Conservation (phyloP, 768 basidiomycete species). For the Royoungia palumana region DNA sequence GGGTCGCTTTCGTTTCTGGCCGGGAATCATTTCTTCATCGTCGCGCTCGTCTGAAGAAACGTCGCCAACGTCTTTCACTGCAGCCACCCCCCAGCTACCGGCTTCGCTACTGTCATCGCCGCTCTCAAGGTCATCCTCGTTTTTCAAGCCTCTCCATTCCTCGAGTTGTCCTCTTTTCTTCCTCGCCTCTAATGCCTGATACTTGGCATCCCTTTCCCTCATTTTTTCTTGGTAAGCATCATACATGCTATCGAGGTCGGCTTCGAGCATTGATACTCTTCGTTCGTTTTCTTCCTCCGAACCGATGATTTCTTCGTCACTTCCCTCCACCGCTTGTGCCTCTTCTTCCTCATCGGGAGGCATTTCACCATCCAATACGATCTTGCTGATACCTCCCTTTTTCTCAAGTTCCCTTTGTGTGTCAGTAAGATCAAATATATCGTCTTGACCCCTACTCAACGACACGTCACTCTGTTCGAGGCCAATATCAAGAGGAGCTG, state of each 20-base stretch:
- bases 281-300: slow-evolving; percentile 68
- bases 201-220: slow-evolving; percentile 84
- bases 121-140: slow-evolving; percentile 38
- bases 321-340: slow-evolving; percentile 21
- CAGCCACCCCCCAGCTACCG: slow-evolving; percentile 74
- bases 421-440: slow-evolving; percentile 81
- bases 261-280: slow-evolving; percentile 65
- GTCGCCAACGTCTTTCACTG: slow-evolving; percentile 47
- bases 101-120: slow-evolving; percentile 39
- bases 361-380: slow-evolving; percentile 43
- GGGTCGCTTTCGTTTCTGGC: slow-evolving; percentile 42
- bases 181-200: slow-evolving; percentile 75
- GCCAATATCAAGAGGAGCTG: slow-evolving; percentile 94
- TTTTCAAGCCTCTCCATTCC: slow-evolving; percentile 76
- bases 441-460: slow-evolving; percentile 72
- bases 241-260: slow-evolving; percentile 86
- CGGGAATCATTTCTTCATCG: slow-evolving; percentile 29
- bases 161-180: slow-evolving; percentile 69
- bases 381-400: slow-evolving; percentile 38
- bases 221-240: slow-evolving; percentile 78
- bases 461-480: slow-evolving; percentile 76
- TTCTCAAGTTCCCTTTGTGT: slow-evolving; percentile 48
- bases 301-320: slow-evolving; percentile 47
- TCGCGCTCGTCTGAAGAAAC: slow-evolving; percentile 55
- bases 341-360: slow-evolving; percentile 45